Base-by-base conservation (phyloP, 2,329 filamentous ascomycete genomes). In the Penicillium rolfsii region DNA sequence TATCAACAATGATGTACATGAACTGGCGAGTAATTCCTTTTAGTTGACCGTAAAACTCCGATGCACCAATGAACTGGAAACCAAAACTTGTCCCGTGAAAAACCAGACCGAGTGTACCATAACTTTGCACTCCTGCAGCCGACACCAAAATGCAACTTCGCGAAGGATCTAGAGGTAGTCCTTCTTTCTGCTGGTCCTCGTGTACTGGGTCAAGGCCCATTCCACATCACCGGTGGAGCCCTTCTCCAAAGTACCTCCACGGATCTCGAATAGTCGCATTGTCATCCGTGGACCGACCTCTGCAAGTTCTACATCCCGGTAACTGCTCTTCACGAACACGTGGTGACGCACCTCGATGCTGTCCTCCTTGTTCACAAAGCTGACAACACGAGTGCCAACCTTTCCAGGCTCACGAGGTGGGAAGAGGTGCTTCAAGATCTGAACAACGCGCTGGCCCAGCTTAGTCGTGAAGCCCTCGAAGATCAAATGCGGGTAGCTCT, bases 121-220 rank as follows among this genome's bases (percentile, higher is more conserved):
- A 60, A 56, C 59, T 62, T 62, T 62, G 57, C 61, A 64, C 60
- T 57, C 54, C 62, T 50, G 55, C 56, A 57, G 53, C 55, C 57
- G 61, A 64, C 58, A 59, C 59, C 60, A 49, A 62, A 52, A 69
- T 66, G 64, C 59, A 50, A 65, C 49, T 58, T 38, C 49, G 38
- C 54, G 30, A 54, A 19, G 43, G 55, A 38, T 58, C 75, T 67
- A 97, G 57, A 97, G 83, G 74, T 96, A 97, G 73, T 96, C 92
- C 87, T 97, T 97, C 86, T 98, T 98, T 79, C 88, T 88, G 70
- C 90, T 89, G 14, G 94, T 98, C 68, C 95, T 85, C 8, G 94
- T 99, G 77, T 97, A 99, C 74, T 97, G 94, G 63, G 91, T 96
- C 65, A 99, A 83, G 65, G 95, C 90, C 95, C 95, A 99, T 79